A percentile compares a stretch with the other conserved stretches of the same genome.
Evolutionary conservation across 2,329 filamentous ascomycete species (phyloP).

Genomic region (Dactylellina cionopaga): DNA sequence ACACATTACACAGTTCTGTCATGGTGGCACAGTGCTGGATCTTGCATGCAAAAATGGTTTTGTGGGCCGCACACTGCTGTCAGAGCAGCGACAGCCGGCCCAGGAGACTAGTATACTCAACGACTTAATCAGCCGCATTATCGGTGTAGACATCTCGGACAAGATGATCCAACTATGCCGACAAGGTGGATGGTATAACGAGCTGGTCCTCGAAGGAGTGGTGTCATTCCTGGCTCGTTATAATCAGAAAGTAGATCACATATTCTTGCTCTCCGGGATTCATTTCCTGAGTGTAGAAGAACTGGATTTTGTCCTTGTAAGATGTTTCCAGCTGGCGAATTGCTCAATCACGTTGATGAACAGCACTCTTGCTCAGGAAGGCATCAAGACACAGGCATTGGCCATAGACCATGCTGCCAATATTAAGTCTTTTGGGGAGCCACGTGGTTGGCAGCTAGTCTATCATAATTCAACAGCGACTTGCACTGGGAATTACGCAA

Average conservation of each 20-base stretch:
- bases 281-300: neutral
- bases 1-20: too few species aligned
- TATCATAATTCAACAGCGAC: neutral
- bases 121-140: too few species aligned
- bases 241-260: conserved; percentile 2
- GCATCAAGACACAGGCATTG: too few species aligned
- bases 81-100: too few species aligned
- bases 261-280: neutral
- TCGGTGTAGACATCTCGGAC: too few species aligned
- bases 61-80: too few species aligned
- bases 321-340: conserved; percentile 1
- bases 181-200: neutral
- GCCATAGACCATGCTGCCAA: neutral
- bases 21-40: too few species aligned
- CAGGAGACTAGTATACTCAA: too few species aligned
- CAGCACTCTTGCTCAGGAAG: too few species aligned
- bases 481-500: neutral
- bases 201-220: neutral
- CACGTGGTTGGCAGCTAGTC: neutral
- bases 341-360: neutral
- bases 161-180: too few species aligned
- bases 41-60: too few species aligned
- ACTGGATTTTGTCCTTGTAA: neutral
- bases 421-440: conserved; percentile 3
- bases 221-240: neutral